Evolutionary conservation across 2,329 filamentous ascomycete species (phyloP).

Genomic region (Calonectria fujianensis): DNA sequence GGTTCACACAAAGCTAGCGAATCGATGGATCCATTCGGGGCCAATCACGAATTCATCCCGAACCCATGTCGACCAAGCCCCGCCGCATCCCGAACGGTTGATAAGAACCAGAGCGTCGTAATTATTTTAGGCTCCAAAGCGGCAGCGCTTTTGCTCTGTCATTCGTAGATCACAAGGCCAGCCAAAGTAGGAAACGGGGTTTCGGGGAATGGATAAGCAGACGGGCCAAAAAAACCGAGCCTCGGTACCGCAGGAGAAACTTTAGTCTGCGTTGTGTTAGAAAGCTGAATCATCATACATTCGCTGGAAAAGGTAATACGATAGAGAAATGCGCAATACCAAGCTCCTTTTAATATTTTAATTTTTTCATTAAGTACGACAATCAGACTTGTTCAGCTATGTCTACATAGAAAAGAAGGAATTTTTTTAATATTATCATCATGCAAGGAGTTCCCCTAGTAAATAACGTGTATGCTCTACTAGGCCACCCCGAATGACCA

Average conservation of each 20-base stretch:
- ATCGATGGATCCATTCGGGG: not conserved
- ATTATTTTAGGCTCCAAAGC: not conserved
- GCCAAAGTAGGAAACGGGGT: not conserved
- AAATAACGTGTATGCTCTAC: not conserved
- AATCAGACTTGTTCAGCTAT: not conserved
- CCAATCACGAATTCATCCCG: conserved; percentile 16
- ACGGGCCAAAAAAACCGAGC: not conserved
- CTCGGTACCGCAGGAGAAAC: not conserved
- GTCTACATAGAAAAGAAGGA: not conserved
- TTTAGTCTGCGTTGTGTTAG: not conserved
- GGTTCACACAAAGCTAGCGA: not conserved
- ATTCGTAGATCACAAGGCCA: not conserved
- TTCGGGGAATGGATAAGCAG: not conserved
- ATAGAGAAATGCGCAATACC: not conserved
- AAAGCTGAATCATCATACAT: not conserved
- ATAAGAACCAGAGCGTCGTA: not conserved
- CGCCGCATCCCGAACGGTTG: not conserved
- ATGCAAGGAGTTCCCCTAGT: not conserved
- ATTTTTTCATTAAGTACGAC: not conserved
- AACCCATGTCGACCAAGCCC: not conserved
- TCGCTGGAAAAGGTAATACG: not conserved
- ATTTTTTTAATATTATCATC: not conserved
- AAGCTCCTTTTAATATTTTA: not conserved
- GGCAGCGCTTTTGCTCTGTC: not conserved
- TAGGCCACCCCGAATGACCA: not conserved